Evolutionary conservation across 2,329 filamentous ascomycete species (phyloP).

Genomic region (Epichloe glyceriae): DNA sequence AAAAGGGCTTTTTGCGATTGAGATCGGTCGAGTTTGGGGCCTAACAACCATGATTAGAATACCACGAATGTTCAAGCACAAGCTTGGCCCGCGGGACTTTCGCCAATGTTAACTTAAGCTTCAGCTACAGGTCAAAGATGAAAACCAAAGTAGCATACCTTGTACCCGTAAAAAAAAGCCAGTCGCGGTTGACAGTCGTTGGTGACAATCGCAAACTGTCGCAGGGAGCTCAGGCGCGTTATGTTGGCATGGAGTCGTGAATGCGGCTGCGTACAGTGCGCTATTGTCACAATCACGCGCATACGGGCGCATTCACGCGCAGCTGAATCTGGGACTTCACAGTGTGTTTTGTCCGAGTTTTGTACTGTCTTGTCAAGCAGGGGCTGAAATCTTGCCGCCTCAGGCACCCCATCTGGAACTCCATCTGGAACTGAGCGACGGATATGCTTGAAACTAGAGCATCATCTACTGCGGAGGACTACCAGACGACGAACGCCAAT

Average conservation of each 20-base stretch:
- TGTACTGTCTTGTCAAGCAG: constrained; percentile 5
- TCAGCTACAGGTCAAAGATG: not conserved
- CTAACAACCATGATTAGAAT: constrained; percentile 12
- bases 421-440: not conserved
- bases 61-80: constrained; percentile 5
- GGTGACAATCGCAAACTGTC: not conserved
- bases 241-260: constrained; percentile 1
- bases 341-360: not conserved
- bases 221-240: constrained; percentile 1
- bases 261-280: constrained; percentile 5
- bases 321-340: not conserved
- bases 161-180: constrained; percentile 1
- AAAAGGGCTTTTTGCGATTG: constrained; percentile 11
- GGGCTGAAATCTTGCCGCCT: constrained; percentile 8
- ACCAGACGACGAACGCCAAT: constrained; percentile 3
- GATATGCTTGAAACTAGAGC: not conserved
- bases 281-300: not conserved
- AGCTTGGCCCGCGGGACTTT: constrained; percentile 7
- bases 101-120: constrained; percentile 3
- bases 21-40: constrained; percentile 10
- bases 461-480: not conserved
- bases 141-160: not conserved
- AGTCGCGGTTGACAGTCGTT: not conserved
- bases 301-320: no score
- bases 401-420: constrained; percentile 9